Percentiles rank a stretch among this genome's conserved stretches.
Conservation (phyloP, 345 rosid genomes). For the Eucalyptus cloeziana region DNA sequence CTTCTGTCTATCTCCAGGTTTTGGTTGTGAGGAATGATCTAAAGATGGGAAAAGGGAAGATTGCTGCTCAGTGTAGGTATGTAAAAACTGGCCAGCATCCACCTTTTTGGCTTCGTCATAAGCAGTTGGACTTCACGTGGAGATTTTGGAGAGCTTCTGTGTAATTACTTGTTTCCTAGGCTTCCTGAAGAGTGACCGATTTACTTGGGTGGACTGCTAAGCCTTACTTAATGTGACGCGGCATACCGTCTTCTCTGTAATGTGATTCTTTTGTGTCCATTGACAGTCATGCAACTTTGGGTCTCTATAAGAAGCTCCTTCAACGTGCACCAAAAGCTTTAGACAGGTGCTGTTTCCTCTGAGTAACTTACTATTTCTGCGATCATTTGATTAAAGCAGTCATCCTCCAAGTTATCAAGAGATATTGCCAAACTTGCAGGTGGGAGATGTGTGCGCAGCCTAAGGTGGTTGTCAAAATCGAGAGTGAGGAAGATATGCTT, state of each 20-base stretch:
- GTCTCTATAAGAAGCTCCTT: conserved; percentile 76
- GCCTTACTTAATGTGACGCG: background rate
- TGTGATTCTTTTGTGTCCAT: background rate
- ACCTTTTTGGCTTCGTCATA: background rate
- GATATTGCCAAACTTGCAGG: conserved; percentile 18
- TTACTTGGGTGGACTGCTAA: background rate
- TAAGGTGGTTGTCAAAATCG: conserved; percentile 92
- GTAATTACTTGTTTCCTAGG: background rate
- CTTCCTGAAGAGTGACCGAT: background rate
- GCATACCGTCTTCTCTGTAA: background rate
- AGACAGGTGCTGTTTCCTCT: conserved; percentile 30
- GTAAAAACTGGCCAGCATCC: background rate
- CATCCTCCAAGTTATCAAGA: background rate
- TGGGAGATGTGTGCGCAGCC: conserved; percentile 98
- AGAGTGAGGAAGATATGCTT: conserved; percentile 85
- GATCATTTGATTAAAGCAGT: background rate
- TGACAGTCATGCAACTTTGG: conserved; percentile 91
- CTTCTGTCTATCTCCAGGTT: conserved; percentile 31
- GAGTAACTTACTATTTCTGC: background rate
- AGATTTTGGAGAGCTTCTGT: background rate
- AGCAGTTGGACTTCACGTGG: background rate
- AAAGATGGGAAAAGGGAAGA: conserved; percentile 99
- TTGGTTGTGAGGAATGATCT: conserved; percentile 95
- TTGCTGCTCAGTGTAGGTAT: conserved; percentile 98
- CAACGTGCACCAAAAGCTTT: conserved; percentile 79